These are phyloP conservation scores for Teratosphaeria destructans DNA, from an alignment of 2,329 filamentous ascomycete genomes.

Conservation along the genomic window DNA sequence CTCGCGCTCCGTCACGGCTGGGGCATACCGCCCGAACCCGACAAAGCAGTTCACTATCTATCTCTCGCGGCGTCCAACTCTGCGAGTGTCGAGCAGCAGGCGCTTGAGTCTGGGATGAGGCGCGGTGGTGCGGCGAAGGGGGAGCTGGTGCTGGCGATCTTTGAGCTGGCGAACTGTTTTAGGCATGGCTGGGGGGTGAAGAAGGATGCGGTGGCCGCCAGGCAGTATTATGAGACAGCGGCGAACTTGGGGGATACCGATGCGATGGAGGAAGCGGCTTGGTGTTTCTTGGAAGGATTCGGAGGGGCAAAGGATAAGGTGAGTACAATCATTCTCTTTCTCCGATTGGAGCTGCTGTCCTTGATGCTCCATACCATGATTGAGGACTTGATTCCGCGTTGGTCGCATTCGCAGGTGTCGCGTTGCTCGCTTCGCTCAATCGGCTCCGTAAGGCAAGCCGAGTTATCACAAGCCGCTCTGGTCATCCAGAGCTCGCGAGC, in stretches of 20 bases:
- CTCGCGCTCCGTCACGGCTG: constrained; percentile 89
- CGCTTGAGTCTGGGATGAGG: constrained; percentile 76
- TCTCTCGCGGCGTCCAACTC: constrained; percentile 84
- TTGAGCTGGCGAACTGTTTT: constrained; percentile 87
- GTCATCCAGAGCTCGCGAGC: background rate
- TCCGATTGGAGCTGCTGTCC: background rate
- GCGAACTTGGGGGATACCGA: constrained; percentile 94
- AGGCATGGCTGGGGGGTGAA: constrained; percentile 87
- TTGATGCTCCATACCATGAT: background rate
- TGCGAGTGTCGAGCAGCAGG: constrained; percentile 73
- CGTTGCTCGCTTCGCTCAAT: background rate
- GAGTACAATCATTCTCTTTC: background rate
- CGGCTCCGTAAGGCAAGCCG: too few relatives aligned
- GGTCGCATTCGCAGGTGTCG: background rate
- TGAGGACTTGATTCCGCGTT: background rate
- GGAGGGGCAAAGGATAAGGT: constrained; percentile 98
- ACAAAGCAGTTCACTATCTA: constrained; percentile 70
- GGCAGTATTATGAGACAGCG: constrained; percentile 92
- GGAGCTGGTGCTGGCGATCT: constrained; percentile 91
- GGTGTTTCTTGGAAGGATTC: constrained; percentile 96
- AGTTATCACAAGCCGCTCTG: background rate
- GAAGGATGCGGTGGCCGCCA: constrained; percentile 75
- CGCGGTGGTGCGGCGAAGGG: constrained; percentile 93
- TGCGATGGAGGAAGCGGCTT: constrained; percentile 92
- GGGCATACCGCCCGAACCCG: constrained; percentile 67